Evolutionary conservation across 2,329 filamentous ascomycete species (phyloP).

Genomic region (Neurospora crassa): DNA sequence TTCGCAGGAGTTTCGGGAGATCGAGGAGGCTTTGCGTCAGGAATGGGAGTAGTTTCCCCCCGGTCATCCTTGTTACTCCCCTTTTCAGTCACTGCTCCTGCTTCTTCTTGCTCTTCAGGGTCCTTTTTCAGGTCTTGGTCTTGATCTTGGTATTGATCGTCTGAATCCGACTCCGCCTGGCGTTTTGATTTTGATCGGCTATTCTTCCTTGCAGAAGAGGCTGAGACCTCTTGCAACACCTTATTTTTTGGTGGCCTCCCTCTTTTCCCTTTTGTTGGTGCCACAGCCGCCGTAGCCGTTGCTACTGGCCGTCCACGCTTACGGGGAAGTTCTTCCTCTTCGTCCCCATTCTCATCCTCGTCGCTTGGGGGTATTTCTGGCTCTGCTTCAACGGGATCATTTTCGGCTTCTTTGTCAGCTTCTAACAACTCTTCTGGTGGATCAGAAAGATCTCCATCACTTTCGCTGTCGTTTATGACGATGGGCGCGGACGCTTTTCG

Average conservation of each 20-base stretch:
- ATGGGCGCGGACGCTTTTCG: conserved; percentile 1
- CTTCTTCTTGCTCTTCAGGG: background rate
- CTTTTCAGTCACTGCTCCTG: background rate
- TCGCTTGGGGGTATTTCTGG: background rate
- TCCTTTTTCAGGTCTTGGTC: background rate
- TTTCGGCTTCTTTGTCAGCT: background rate
- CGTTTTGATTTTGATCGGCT: background rate
- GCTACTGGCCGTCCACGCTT: background rate
- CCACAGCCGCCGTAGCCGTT: background rate
- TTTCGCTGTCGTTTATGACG: conserved; percentile 2
- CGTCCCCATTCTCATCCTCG: background rate
- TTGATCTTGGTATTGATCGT: background rate
- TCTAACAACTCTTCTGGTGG: background rate
- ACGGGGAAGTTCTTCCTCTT: background rate
- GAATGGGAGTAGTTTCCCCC: background rate
- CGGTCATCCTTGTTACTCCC: background rate
- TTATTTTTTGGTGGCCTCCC: background rate
- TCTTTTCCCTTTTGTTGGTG: background rate
- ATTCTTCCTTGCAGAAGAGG: background rate
- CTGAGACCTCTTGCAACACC: background rate
- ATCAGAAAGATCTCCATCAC: background rate
- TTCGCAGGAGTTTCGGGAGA: background rate
- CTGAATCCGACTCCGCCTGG: background rate
- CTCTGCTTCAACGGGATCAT: background rate
- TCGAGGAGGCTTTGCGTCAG: background rate